Base-by-base conservation (phyloP, 768 basidiomycete species). In the Lactifluus subvellereus region DNA sequence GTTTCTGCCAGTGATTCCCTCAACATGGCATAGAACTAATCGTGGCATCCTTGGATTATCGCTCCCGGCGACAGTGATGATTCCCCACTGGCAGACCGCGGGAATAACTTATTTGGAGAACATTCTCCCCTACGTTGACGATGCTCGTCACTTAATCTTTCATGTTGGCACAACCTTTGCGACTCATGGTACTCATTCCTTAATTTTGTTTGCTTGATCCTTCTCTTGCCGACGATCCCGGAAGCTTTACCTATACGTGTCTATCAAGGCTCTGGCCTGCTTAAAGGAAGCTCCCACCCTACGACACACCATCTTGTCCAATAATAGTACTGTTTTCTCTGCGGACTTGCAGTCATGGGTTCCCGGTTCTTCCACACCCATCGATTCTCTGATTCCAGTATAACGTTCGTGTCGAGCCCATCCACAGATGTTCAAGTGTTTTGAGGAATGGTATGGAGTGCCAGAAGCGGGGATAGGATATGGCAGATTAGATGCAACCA, bases 361-460 rank as follows among this genome's bases (percentile, higher is more conserved):
- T 37, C 83, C 66, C 4, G 77, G 76, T 20, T 74, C 80, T 27
- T 40, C 53, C 13, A 67, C 73, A 2, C 77, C 79, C 0, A 79
- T 87, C 54, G 84, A 80, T 4, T 88, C 30, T 76, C 87, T 32
- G 87, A 88, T 68, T 84, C 84, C 30, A 85, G 85, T 4, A 84
- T 82, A 30, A 27, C 2, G 27, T 27, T 27, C 27, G 84, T 82
- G 5, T 76, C 84, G 6, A 83, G 82, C 4, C 84, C 84, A 6
- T 71, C 77, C 1, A 64, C 60, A 18, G 85, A 86, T 60, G 82
- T 85, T 45, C 73, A 75, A 5, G 76, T 79, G 6, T 79, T 88
- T 67, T 87, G 78, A 79, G 60, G 74, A 14, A 74, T 77, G 6
- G 62, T 81, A n/a, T 78, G 80, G 6, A 3, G 35, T 10, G 35